Conservation (phyloP, 306 rosid species). For the Parietaria judaica region DNA sequence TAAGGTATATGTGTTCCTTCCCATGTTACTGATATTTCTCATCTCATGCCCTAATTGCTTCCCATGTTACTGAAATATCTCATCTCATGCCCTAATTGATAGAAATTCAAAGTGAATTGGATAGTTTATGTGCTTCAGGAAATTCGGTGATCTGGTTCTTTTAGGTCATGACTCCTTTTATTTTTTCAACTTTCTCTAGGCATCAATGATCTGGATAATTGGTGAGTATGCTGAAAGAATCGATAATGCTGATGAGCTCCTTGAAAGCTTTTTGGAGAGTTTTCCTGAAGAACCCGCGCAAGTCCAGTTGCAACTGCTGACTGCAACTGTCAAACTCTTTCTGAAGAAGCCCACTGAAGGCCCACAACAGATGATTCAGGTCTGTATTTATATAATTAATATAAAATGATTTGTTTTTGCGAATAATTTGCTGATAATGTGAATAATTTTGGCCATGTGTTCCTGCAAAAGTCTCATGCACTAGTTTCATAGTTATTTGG, state of each 20-base stretch:
- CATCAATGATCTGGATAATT: constrained; percentile 99
- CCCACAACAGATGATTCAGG: constrained; percentile 99
- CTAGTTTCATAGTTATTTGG: no score
- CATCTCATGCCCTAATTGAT: no score
- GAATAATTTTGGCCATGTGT: no score
- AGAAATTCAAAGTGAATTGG: no score
- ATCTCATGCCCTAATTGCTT: no score
- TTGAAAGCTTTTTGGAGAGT: constrained; percentile 95
- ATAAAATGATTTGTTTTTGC: no score
- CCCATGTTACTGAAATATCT: no score
- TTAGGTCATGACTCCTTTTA: not conserved
- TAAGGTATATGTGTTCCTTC: constrained; percentile 48
- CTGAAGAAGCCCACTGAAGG: constrained; percentile 99
- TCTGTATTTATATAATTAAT: constrained; percentile 17
- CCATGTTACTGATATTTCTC: constrained; percentile 8
- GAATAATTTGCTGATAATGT: no score
- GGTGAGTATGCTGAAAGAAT: constrained; percentile 99
- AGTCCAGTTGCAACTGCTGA: constrained; percentile 92
- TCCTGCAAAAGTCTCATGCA: no score
- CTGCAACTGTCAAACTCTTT: constrained; percentile 97
- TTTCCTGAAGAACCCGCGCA: constrained; percentile 96
- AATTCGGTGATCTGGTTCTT: no score
- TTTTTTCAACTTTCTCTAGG: constrained; percentile 31
- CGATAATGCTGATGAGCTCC: constrained; percentile 99
- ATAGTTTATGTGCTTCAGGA: no score